Conservation (phyloP, 495 filamentous ascomycete species). For the Hypomontagnella monticulosa region DNA sequence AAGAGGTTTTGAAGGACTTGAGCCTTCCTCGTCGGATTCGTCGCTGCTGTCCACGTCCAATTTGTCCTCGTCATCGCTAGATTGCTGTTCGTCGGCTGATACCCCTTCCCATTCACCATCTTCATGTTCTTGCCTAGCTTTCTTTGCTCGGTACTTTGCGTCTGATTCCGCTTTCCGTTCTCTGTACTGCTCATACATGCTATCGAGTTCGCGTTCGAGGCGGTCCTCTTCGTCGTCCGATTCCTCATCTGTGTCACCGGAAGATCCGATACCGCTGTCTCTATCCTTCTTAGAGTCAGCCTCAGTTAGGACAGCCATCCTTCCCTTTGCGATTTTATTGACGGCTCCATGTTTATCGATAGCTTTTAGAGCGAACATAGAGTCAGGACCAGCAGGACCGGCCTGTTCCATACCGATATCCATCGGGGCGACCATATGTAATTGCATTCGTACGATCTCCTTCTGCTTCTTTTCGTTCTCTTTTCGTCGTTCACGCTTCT, state of each 20-base stretch:
- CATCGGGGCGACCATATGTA: slow-evolving; percentile 95
- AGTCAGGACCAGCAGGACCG: slow-evolving; percentile 77
- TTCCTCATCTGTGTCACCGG: slow-evolving; percentile 65
- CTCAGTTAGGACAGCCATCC: slow-evolving; percentile 71
- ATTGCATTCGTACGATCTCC: slow-evolving; percentile 91
- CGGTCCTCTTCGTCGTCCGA: slow-evolving; percentile 82
- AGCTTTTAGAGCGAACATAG: slow-evolving; percentile 83
- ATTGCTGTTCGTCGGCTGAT: slow-evolving; percentile 70
- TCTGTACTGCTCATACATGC: slow-evolving; percentile 85
- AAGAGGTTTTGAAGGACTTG: slow-evolving; percentile 50
- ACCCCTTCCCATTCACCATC: slow-evolving; percentile 94
- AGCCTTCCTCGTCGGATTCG: slow-evolving; percentile 59
- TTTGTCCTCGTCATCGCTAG: slow-evolving; percentile 60
- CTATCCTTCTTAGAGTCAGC: slow-evolving; percentile 65
- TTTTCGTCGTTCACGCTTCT: slow-evolving; percentile 80
- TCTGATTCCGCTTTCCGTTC: slow-evolving; percentile 80
- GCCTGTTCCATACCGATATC: slow-evolving; percentile 94
- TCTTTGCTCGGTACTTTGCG: slow-evolving; percentile 89
- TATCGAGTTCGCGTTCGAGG: slow-evolving; percentile 85
- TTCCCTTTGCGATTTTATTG: slow-evolving; percentile 77
- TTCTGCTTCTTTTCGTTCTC: slow-evolving; percentile 91
- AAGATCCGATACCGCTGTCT: slow-evolving; percentile 65
- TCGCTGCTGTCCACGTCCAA: slow-evolving; percentile 65
- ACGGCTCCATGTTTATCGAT: slow-evolving; percentile 78
- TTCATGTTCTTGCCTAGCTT: slow-evolving; percentile 79